These are phyloP conservation scores for Cladosporium cucumerinum DNA, from an alignment of 2,329 filamentous ascomycete species.

Conservation along the genomic window DNA sequence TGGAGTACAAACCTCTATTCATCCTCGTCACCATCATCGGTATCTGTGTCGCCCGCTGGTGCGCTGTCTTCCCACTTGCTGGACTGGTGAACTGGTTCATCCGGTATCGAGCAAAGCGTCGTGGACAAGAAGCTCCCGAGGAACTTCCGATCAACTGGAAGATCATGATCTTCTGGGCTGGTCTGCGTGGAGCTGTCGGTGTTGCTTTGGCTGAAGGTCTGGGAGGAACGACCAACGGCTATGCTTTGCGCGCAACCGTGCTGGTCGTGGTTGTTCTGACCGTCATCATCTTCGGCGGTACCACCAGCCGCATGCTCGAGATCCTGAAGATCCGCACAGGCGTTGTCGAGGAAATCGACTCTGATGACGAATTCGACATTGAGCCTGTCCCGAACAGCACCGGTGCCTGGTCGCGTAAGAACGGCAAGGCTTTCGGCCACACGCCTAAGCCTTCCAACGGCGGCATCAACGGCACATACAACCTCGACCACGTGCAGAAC, in stretches of 20 bases:
- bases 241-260: slow-evolving; percentile 87
- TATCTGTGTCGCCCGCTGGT: slow-evolving; percentile 88
- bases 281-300: slow-evolving; percentile 97
- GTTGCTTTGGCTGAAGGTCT: slow-evolving; percentile 90
- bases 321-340: slow-evolving; percentile 95
- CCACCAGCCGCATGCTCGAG: slow-evolving; percentile 94
- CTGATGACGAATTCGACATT: slow-evolving; percentile 97
- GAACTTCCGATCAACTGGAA: slow-evolving; percentile 94
- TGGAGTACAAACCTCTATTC: slow-evolving; percentile 90
- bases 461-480: slow-evolving; percentile 49
- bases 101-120: slow-evolving; percentile 74
- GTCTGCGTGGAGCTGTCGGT: slow-evolving; percentile 89
- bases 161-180: slow-evolving; percentile 99
- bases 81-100: slow-evolving; percentile 89
- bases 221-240: slow-evolving; percentile 69
- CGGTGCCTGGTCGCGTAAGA: slow-evolving; percentile 76
- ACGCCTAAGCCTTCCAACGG: slow-evolving; percentile 60
- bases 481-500: slow-evolving; percentile 29
- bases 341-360: slow-evolving; percentile 94
- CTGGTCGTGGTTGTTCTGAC: slow-evolving; percentile 95
- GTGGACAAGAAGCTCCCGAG: slow-evolving; percentile 73
- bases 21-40: slow-evolving; percentile 90
- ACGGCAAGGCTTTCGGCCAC: slow-evolving; percentile 73
- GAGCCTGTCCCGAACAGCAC: slow-evolving; percentile 63
- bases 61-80: slow-evolving; percentile 90